Conservation (phyloP, 306 rosid genomes). For the Cicer yamashitae region DNA sequence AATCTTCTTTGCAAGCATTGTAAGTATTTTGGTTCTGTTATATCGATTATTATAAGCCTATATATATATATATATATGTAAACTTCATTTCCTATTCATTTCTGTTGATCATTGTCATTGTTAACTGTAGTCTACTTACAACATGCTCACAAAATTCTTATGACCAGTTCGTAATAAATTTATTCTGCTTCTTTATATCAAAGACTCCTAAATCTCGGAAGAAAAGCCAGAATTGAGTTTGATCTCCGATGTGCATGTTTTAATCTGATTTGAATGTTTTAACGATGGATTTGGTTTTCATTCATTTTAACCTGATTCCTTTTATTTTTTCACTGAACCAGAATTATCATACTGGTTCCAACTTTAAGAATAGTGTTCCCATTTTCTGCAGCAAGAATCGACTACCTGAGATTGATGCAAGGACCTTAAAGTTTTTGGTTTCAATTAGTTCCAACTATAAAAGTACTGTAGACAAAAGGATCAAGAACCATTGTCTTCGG, state of each 20-base stretch:
- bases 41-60: slow-evolving; percentile 18
- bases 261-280: slow-evolving; percentile 34
- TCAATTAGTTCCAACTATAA: slow-evolving; percentile 57
- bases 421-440: slow-evolving; percentile 71
- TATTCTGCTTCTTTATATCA: slow-evolving; percentile 11
- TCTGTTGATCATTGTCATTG: slow-evolving; percentile 19
- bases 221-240: slow-evolving; percentile 21
- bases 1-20: slow-evolving; percentile 70
- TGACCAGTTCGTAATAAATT: slow-evolving; percentile 4
- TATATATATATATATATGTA: neutral
- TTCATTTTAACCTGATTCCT: slow-evolving; percentile 18
- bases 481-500: slow-evolving; percentile 59
- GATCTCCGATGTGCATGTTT: slow-evolving; percentile 31
- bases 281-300: neutral
- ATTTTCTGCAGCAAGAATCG: slow-evolving; percentile 55
- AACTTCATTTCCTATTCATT: neutral
- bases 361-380: slow-evolving; percentile 39
- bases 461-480: slow-evolving; percentile 53
- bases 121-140: slow-evolving; percentile 27
- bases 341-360: slow-evolving; percentile 19
- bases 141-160: neutral
- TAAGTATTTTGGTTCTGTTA: slow-evolving; percentile 52
- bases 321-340: slow-evolving; percentile 26
- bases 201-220: slow-evolving; percentile 31
- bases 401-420: slow-evolving; percentile 63